phyloP scores from a whole-genome alignment of 2,329 filamentous ascomycete species.

The Alternaria sp. region DNA sequence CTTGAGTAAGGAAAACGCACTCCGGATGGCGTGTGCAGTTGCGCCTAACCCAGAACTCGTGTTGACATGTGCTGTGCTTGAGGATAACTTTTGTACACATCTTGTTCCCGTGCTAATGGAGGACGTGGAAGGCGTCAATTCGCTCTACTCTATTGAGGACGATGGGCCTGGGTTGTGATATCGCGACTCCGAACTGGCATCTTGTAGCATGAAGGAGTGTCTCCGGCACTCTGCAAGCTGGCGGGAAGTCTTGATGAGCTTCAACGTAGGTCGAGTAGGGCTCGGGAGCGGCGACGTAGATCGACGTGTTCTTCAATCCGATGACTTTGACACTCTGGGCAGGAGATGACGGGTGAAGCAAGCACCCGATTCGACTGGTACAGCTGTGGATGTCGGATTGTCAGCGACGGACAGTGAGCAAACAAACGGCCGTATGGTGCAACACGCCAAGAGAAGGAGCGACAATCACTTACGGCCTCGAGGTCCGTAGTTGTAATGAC shows the following conservation, averaged over 20 bases:
- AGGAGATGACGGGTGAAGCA: not conserved
- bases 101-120: not conserved
- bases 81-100: constrained; percentile 36
- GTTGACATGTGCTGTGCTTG: constrained; percentile 32
- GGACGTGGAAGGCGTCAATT: not conserved
- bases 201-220: not conserved
- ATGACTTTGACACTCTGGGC: not conserved
- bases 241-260: not conserved
- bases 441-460: not conserved
- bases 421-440: not conserved
- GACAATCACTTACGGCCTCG: not conserved
- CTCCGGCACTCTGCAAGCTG: not conserved
- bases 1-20: constrained; percentile 25
- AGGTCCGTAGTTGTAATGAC: not conserved
- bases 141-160: not conserved
- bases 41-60: constrained; percentile 29
- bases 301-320: not conserved
- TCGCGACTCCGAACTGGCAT: not conserved
- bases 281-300: not conserved
- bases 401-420: not conserved
- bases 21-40: constrained; percentile 25
- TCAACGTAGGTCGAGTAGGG: not conserved
- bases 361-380: not conserved
- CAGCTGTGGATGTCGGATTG: not conserved
- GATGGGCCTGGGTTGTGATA: not conserved